Base-by-base conservation (phyloP, 2,329 filamentous ascomycete species). In the Penicillium concentricum region DNA sequence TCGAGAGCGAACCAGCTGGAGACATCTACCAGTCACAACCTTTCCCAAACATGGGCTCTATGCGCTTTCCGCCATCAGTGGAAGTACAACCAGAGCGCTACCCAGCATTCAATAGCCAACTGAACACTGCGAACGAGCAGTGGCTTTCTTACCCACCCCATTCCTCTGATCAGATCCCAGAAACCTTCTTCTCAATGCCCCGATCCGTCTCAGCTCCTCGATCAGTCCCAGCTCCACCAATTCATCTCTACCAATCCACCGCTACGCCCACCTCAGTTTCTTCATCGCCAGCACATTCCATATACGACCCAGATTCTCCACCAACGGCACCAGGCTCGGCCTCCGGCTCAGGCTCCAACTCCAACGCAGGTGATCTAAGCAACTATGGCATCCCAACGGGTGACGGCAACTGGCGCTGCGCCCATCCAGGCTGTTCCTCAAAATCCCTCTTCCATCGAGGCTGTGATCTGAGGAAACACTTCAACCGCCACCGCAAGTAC, bases 391-490 rank as follows among this genome's bases (percentile, higher is more conserved):
- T 68, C 30, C 66, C 60, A n/a, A 65, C 64, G 8, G 52, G 62
- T 7, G 67, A 72, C 15, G 71, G 71, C 2, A 81, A 77, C 56
- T 86, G 83, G 83, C 81, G 80, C 45, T 87, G 84, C 67, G 80
- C 79, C 5, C 83, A 83, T 64, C 82, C 81, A 1, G 81, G 80
- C 15, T 87, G 84, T 69, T 79, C 81, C n/a, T 86, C 83, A 42
- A 79, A 79, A 58, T 81, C 83, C 3, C 72, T 79, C 1, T 87
- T 86, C 69, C 81, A 79, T 8, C 77, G 84, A 43, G 83, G 82
- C 32, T 87, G 84, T 66, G 84, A 87, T 67, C 73, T 87, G 18
- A 77, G 84, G 28, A 87, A 87, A 65, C 84, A 87, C 66, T 85
- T 82, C 74, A 85, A 85, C 67, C 76, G 84, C 15, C 84, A 87